Conservation (phyloP, 176 grass and related monocot genomes). For the Phoenix dactylifera region DNA sequence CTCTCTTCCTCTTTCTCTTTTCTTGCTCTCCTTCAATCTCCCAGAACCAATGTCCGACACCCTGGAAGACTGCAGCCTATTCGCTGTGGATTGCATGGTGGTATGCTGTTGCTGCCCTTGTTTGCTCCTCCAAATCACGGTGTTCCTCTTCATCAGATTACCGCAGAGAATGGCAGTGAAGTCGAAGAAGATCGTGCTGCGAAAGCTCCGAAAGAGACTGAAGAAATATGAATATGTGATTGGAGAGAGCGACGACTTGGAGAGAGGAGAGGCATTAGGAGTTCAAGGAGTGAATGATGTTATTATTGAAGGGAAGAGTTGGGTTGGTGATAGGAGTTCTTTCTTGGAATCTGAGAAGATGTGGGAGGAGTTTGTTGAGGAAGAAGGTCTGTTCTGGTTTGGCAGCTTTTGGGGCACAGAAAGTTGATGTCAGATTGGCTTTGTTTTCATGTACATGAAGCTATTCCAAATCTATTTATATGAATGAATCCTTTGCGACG, state of each 20-base stretch:
- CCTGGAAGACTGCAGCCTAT: conserved; percentile 26
- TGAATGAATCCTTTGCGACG: too few relatives aligned
- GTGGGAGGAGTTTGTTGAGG: not conserved
- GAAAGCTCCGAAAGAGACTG: not conserved
- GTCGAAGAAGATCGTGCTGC: not conserved
- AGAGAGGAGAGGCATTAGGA: not conserved
- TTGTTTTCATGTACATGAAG: too few relatives aligned
- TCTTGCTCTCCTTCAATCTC: not conserved
- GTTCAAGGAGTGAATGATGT: not conserved
- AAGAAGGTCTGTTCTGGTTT: not conserved
- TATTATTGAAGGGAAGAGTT: too few relatives aligned
- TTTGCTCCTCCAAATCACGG: conserved; percentile 9
- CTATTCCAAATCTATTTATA: too few relatives aligned
- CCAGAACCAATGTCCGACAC: not conserved
- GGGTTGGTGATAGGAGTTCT: too few relatives aligned
- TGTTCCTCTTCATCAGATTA: conserved; percentile 8
- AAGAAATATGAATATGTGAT: not conserved
- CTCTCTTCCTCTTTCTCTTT: not conserved
- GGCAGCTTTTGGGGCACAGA: not conserved
- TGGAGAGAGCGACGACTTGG: not conserved
- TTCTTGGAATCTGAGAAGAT: too few relatives aligned
- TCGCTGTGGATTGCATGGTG: conserved; percentile 11
- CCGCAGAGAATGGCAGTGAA: not conserved
- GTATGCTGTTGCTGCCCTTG: conserved; percentile 16
- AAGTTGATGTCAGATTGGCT: too few relatives aligned